phyloP scores from a whole-genome alignment of 148 eudicot species.

The Agrostemma githago region DNA sequence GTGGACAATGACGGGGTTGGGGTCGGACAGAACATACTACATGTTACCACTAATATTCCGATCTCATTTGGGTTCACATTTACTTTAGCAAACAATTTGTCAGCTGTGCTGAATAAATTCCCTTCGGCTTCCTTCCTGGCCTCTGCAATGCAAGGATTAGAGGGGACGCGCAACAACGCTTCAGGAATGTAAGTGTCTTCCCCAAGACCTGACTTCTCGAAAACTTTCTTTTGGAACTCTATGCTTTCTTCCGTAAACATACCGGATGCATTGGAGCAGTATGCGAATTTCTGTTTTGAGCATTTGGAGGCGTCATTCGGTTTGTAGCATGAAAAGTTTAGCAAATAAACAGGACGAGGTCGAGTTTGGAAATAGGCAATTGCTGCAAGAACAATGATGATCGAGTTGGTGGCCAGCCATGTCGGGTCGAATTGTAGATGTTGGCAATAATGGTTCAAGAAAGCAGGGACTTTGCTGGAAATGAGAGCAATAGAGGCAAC shows the following conservation, averaged over 20 bases:
- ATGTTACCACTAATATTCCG: constrained; percentile 16
- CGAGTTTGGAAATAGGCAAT: neutral
- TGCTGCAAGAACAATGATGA: neutral
- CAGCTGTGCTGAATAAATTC: constrained; percentile 12
- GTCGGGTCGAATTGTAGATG: constrained; percentile 39
- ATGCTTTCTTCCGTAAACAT: constrained; percentile 12
- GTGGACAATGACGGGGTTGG: constrained; percentile 21
- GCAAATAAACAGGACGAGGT: constrained; percentile 15
- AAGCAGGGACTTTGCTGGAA: too few species aligned
- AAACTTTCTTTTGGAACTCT: constrained; percentile 16
- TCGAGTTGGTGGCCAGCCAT: neutral
- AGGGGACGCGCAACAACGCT: constrained; percentile 1
- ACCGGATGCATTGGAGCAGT: neutral
- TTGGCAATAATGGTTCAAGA: too few species aligned
- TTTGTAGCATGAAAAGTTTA: constrained; percentile 21
- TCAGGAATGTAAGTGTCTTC: constrained; percentile 16
- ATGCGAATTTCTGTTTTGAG: neutral
- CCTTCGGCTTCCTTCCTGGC: constrained; percentile 20
- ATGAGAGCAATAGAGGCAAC: too few species aligned
- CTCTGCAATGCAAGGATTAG: neutral
- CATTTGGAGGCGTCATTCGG: constrained; percentile 4
- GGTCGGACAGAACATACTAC: constrained; percentile 8
- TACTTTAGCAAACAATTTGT: constrained; percentile 14
- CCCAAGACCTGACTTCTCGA: constrained; percentile 19
- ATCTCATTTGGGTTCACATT: constrained; percentile 16